phyloP scores from a whole-genome alignment of 1,139 yeast genomes.

The Blastobotrys persicus region DNA sequence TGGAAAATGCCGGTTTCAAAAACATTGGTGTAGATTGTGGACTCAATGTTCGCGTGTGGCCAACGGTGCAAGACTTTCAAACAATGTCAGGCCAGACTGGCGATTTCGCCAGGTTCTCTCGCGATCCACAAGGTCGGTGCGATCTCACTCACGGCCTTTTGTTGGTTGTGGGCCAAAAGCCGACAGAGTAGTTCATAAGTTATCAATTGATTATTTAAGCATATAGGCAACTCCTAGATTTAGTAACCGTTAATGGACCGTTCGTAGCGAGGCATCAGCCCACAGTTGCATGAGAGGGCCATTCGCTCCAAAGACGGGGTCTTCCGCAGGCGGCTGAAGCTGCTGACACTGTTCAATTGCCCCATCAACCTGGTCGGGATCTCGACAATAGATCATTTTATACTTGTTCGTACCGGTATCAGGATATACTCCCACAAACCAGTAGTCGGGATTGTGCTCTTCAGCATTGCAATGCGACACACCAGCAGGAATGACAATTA shows the following conservation, averaged over 20 bases:
- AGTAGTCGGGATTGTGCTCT: background rate
- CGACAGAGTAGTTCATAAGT: background rate
- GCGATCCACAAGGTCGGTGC: background rate
- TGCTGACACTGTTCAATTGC: background rate
- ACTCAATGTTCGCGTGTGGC: constrained; percentile 27
- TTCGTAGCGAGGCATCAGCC: background rate
- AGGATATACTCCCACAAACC: constrained; percentile 1
- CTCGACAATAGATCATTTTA: constrained; percentile 1
- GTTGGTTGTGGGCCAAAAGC: background rate
- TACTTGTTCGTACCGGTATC: background rate
- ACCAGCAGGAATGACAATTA: constrained; percentile 3
- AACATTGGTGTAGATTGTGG: constrained; percentile 20
- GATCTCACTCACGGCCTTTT: background rate
- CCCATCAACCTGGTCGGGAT: background rate
- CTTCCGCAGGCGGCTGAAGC: background rate
- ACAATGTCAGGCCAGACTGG: constrained; percentile 14
- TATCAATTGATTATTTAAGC: no score
- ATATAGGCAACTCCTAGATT: no score
- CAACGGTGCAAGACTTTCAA: constrained; percentile 21
- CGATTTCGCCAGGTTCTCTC: background rate
- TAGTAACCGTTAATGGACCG: background rate
- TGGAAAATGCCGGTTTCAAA: constrained; percentile 25
- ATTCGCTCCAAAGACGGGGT: constrained; percentile 1
- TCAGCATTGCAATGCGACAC: background rate
- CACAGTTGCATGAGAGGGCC: constrained; percentile 5